A percentile compares a stretch with the other conserved stretches of the same genome.
Conservation (phyloP, 1,284 basidiomycete genomes). For the Porogramme epimiltina region DNA sequence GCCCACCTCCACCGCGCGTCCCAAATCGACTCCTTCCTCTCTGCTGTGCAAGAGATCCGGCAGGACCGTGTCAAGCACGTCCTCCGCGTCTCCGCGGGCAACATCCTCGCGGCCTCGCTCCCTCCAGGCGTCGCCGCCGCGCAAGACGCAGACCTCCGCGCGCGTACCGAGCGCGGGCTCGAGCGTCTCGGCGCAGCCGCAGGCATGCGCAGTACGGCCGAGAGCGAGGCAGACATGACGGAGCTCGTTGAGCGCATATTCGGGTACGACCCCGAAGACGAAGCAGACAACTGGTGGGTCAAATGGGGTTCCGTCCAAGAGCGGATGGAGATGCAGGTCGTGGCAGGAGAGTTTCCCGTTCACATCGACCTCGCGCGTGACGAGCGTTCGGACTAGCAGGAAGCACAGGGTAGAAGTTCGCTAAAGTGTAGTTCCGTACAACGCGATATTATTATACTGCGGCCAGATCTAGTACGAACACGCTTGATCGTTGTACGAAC, state of each 20-base stretch:
- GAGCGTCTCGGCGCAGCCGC: too few relatives aligned
- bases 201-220: not conserved
- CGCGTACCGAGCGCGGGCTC: not conserved
- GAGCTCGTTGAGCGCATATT: conserved; percentile 29
- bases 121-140: conserved; percentile 21
- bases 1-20: conserved; percentile 48
- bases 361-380: too few relatives aligned
- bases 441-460: too few relatives aligned
- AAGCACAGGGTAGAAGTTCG: too few relatives aligned
- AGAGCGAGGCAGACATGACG: not conserved
- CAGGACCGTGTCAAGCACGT: conserved; percentile 23
- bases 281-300: conserved; percentile 40
- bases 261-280: conserved; percentile 38
- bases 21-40: conserved; percentile 53
- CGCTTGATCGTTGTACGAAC: too few relatives aligned
- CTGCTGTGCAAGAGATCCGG: conserved; percentile 52
- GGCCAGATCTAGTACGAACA: too few relatives aligned
- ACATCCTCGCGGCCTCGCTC: conserved; percentile 23
- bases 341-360: not conserved
- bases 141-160: conserved; percentile 8
- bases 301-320: conserved; percentile 37
- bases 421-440: too few relatives aligned
- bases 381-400: too few relatives aligned
- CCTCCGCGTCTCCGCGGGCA: conserved; percentile 19
- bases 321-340: conserved; percentile 9